Evolutionary conservation across 2,329 filamentous ascomycete genomes (phyloP).

Genomic region (Diplodia corticola): DNA sequence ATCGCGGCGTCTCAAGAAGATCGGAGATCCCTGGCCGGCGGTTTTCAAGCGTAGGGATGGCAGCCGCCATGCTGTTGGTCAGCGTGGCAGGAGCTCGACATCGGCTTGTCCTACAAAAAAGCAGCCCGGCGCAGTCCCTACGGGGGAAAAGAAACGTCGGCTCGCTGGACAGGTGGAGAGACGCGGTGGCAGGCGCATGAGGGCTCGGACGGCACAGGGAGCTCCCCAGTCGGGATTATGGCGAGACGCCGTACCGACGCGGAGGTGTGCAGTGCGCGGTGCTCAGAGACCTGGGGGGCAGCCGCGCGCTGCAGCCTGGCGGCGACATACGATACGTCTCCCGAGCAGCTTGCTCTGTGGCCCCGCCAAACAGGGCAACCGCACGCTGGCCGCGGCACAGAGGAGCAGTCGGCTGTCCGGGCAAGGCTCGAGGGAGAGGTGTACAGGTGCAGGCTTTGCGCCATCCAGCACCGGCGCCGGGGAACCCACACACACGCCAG

Average conservation of each 20-base stretch:
- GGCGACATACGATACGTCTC: slow-evolving; percentile 7
- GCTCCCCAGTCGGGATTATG: background rate
- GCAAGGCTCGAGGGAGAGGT: background rate
- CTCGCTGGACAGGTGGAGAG: background rate
- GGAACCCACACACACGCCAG: background rate
- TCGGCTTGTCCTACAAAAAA: slow-evolving; percentile 20
- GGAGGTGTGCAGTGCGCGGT: slow-evolving; percentile 2
- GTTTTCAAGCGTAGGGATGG: slow-evolving; percentile 5
- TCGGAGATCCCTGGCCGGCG: slow-evolving; percentile 20
- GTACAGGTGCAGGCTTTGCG: background rate
- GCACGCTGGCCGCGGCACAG: background rate
- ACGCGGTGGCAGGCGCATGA: slow-evolving; percentile 9
- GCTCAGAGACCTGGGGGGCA: slow-evolving; percentile 3
- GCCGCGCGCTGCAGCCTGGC: slow-evolving; percentile 16
- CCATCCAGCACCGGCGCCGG: background rate
- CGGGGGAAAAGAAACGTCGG: slow-evolving; percentile 5
- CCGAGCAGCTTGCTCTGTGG: background rate
- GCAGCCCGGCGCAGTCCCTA: background rate
- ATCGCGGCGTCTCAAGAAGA: slow-evolving; percentile 18
- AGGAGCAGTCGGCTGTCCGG: background rate
- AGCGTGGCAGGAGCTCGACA: slow-evolving; percentile 8
- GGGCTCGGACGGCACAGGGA: slow-evolving; percentile 8
- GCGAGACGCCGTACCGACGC: background rate
- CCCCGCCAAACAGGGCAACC: slow-evolving; percentile 1
- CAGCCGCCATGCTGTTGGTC: slow-evolving; percentile 14